phyloP scores from a whole-genome alignment of 345 rosid genomes.

The Laguncularia racemosa region DNA sequence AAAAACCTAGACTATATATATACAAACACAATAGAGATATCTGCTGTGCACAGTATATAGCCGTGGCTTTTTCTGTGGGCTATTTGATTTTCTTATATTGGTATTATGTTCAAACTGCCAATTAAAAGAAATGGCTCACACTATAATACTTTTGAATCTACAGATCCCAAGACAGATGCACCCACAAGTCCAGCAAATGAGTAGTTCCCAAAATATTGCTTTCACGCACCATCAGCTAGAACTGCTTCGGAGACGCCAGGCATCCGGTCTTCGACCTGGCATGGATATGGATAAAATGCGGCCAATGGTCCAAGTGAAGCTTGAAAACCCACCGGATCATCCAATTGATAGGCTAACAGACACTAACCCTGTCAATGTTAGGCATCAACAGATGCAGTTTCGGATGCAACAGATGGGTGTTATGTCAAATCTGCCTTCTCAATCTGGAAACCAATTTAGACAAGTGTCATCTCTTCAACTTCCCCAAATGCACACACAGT shows the following conservation, averaged over 20 bases:
- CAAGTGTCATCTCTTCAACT: slow-evolving; percentile 59
- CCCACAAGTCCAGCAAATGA: slow-evolving; percentile 79
- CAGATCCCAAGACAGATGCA: slow-evolving; percentile 67
- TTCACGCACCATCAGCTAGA: slow-evolving; percentile 59
- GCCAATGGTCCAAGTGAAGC: slow-evolving; percentile 69
- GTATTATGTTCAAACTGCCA: too few species aligned
- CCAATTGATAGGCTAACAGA: slow-evolving; percentile 57
- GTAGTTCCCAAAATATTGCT: slow-evolving; percentile 36
- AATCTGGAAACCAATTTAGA: slow-evolving; percentile 63
- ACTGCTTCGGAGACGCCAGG: slow-evolving; percentile 53
- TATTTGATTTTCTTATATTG: too few species aligned
- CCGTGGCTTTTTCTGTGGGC: too few species aligned
- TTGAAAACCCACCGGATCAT: slow-evolving; percentile 62
- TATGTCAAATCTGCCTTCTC: slow-evolving; percentile 52
- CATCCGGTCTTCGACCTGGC: slow-evolving; percentile 45
- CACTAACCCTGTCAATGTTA: slow-evolving; percentile 43
- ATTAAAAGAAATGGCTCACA: too few species aligned
- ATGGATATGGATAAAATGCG: slow-evolving; percentile 72
- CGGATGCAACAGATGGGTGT: slow-evolving; percentile 72
- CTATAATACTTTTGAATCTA: slow-evolving; percentile 8
- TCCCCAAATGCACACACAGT: slow-evolving; percentile 74
- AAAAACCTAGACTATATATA: too few species aligned
- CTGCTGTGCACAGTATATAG: too few species aligned
- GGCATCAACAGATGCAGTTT: slow-evolving; percentile 52
- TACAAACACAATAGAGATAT: too few species aligned